Base-by-base conservation (phyloP, 768 basidiomycete genomes). In the Mycena belliarum region DNA sequence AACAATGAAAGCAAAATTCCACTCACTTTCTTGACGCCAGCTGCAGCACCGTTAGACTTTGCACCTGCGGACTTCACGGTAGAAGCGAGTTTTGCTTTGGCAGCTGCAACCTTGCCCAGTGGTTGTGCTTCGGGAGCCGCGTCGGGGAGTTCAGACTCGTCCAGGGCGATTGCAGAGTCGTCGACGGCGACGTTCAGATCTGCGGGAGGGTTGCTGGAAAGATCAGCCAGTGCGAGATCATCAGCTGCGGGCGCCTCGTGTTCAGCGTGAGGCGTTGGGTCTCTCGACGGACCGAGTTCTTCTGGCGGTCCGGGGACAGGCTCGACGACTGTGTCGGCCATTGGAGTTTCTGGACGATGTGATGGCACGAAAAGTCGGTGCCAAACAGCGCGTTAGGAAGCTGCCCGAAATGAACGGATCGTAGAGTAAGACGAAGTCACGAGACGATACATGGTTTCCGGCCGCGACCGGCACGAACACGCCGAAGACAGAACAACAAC, bases 1-100 rank as follows among this genome's bases (percentile, higher is more conserved):
- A 62, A 48, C 55, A 25, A 55, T 43, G 57, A 59, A 59, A 23
- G 61, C 61, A 61, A 43, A 54, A 25, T 50, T n/a, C 7, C 37
- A 73, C 76, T 55, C 61, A 87, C 91, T 82, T 87, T 91, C 76
- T 88, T 92, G 45, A 86, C 86, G 11, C 78, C 69, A 53, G 83
- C 79, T 20, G 83, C 77, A 29, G 73, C 75, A 63, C 73, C 79
- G 49, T 76, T 75, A 23, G 75, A 57, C 73, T 84, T 88, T 49
- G 70, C 73, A 24, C 75, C 65, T 40, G 74, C 62, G 55, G 76
- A 67, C 67, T 79, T 84, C 57, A 73, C 74, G 42, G 75, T 69
- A 63, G 77, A 72, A 41, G 71, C 60, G 35, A 69, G 42, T 58
- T 72, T 73, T 58, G 70, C 66, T 71, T 73, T 78, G 53, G 68